Evolutionary conservation across 2,329 filamentous ascomycete genomes (phyloP), one percentile per base, ranked within the genome.

Genomic region (Sporothrix phasma): DNA sequence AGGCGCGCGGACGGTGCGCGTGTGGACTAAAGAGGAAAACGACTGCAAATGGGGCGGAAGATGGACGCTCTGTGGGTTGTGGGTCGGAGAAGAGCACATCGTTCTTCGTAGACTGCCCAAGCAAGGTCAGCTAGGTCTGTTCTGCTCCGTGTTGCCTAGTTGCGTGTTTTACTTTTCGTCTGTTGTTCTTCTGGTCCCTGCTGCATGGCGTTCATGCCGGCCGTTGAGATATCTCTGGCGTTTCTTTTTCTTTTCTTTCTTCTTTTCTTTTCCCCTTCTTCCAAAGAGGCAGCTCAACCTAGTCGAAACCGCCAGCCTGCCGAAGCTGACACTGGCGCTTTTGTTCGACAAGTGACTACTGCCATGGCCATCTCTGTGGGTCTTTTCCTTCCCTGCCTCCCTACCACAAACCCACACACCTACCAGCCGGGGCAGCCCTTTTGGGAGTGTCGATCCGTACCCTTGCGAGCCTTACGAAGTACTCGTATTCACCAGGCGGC

Each of bases 401-500:
- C 47, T 8, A 31, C 51, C 17, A 19, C 5, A 11, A 3, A 17
- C 53, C 15, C 46, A 29, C 13, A 17, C 46, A 24, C 51, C 51
- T 54, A n/a, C n/a, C n/a, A 39, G 34, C 51, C 51, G 51, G 51
- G 51, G 51, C 51, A 56, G 39, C 51, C 49, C 51, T 56, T 39
- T 24, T 39, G 15, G 47, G 15, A n/a, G n/a, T n/a, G n/a, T n/a
- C n/a, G n/a, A n/a, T n/a, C n/a, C n/a, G 39, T 5, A 41, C 31
- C 31, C 31, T 34, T 34, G n/a, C n/a, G n/a, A n/a, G n/a, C n/a
- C n/a, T n/a, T 34, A 34, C 31, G 31, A 10, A 34, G 31, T 34
- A 34, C 31, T 34, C 31, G 31, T 34, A 34, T n/a, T n/a, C n/a
- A n/a, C n/a, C n/a, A n/a, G n/a, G n/a, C n/a, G n/a, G n/a, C n/a